Conservation (phyloP, 2,329 filamentous ascomycete species). For the Davidsoniella neocaledoniae region DNA sequence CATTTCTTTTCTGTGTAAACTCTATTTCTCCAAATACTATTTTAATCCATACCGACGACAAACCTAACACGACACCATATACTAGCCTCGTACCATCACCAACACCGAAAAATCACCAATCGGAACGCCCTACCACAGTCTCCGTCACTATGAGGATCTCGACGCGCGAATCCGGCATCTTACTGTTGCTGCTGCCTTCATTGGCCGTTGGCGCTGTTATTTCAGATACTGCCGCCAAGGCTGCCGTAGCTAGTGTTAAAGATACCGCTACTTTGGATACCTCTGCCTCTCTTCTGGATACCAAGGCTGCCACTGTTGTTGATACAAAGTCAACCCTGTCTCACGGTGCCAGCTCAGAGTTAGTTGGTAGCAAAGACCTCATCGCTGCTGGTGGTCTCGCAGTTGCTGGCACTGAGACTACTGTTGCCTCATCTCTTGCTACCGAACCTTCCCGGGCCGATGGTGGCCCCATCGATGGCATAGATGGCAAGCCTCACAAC, state of each 20-base stretch:
- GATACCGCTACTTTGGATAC: not conserved
- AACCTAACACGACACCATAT: not conserved
- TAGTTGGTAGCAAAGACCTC: constrained; percentile 15
- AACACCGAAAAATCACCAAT: not conserved
- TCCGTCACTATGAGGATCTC: constrained; percentile 10
- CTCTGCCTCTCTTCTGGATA: not conserved
- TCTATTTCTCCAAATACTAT: not conserved
- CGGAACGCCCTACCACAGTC: not conserved
- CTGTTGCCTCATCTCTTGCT: not conserved
- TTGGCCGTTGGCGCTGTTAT: constrained; percentile 10
- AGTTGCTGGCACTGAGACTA: constrained; percentile 3
- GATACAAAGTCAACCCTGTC: constrained; percentile 22
- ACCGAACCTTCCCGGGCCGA: constrained; percentile 17
- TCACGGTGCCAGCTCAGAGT: constrained; percentile 28
- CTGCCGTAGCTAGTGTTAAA: not conserved
- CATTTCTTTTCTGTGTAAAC: not conserved
- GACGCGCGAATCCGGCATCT: constrained; percentile 8
- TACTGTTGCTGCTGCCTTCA: constrained; percentile 11
- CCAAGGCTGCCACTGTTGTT: constrained; percentile 4
- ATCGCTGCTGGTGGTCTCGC: not conserved
- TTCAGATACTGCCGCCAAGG: constrained; percentile 2
- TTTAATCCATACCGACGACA: not conserved
- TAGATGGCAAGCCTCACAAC: constrained; percentile 82
- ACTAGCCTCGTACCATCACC: not conserved
- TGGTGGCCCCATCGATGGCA: constrained; percentile 78